Evolutionary conservation across 1,139 yeast genomes (phyloP).

Genomic region (Saccharomyces hybrid): DNA sequence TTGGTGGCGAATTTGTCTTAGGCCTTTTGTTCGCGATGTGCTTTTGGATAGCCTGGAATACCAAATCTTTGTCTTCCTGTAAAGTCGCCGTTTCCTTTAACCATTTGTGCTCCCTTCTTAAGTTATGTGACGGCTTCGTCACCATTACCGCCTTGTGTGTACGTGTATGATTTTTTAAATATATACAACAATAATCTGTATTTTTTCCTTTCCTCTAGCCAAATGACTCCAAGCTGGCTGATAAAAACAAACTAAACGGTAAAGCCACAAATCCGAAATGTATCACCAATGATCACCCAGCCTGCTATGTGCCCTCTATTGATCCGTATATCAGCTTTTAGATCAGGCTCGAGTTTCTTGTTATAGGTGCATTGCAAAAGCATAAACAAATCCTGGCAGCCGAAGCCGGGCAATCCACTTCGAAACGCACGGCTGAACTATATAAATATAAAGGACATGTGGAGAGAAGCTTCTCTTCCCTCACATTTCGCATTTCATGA

Average conservation of each 20-base stretch:
- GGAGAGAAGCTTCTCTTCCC: neutral
- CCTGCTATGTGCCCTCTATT: neutral
- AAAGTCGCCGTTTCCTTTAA: slow-evolving; percentile 18
- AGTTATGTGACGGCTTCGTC: slow-evolving; percentile 26
- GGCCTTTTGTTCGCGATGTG: slow-evolving; percentile 10
- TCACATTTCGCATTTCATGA: neutral
- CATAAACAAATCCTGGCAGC: neutral
- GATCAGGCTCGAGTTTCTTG: neutral
- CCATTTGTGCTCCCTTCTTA: slow-evolving; percentile 30
- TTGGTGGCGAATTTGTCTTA: neutral
- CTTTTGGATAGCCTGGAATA: slow-evolving; percentile 14
- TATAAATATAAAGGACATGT: neutral
- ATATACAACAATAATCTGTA: neutral
- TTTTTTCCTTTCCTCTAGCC: neutral
- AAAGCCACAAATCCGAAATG: neutral
- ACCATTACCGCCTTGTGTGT: slow-evolving; percentile 13
- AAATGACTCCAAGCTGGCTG: neutral
- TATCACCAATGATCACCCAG: neutral
- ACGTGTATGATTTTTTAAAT: neutral
- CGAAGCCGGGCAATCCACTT: neutral
- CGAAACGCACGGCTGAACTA: neutral
- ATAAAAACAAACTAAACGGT: neutral
- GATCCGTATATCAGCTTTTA: neutral
- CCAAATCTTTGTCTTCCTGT: slow-evolving; percentile 16
- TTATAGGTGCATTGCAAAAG: neutral